Conservation (phyloP, 306 rosid species). For the Cotoneaster glaucophyllus region DNA sequence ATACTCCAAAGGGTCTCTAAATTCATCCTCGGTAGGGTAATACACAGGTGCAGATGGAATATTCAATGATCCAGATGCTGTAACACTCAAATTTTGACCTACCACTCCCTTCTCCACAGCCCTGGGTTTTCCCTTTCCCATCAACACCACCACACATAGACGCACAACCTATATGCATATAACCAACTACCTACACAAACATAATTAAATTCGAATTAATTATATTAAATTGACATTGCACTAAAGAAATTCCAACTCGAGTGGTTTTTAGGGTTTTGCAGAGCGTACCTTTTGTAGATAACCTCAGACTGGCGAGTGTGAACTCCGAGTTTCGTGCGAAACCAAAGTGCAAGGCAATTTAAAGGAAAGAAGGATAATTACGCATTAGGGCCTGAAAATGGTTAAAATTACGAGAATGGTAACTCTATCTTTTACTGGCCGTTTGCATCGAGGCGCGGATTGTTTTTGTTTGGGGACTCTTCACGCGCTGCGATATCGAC, state of each 20-base stretch:
- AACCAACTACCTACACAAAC: not conserved
- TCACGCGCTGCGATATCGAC: not conserved
- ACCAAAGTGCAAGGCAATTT: not conserved
- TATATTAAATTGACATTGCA: not conserved
- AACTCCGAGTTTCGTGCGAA: not conserved
- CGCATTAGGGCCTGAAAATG: not conserved
- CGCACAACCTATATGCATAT: slow-evolving; percentile 3
- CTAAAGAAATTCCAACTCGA: not conserved
- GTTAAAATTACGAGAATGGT: slow-evolving; percentile 4
- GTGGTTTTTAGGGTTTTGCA: slow-evolving; percentile 13
- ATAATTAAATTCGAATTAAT: not conserved
- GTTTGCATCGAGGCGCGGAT: not conserved
- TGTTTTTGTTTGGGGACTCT: too few species aligned
- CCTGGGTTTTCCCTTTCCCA: slow-evolving; percentile 96
- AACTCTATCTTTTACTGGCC: not conserved
- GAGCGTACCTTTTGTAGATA: slow-evolving; percentile 26
- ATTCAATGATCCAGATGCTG: slow-evolving; percentile 34
- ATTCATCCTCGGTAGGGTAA: slow-evolving; percentile 82
- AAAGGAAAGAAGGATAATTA: not conserved
- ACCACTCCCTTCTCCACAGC: slow-evolving; percentile 74
- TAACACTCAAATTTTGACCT: slow-evolving; percentile 54
- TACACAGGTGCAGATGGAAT: slow-evolving; percentile 77
- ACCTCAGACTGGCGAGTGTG: not conserved
- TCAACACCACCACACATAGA: slow-evolving; percentile 23
- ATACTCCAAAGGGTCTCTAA: slow-evolving; percentile 82